Conservation (phyloP, 495 filamentous ascomycete genomes). For the Penicillium diatomitis region DNA sequence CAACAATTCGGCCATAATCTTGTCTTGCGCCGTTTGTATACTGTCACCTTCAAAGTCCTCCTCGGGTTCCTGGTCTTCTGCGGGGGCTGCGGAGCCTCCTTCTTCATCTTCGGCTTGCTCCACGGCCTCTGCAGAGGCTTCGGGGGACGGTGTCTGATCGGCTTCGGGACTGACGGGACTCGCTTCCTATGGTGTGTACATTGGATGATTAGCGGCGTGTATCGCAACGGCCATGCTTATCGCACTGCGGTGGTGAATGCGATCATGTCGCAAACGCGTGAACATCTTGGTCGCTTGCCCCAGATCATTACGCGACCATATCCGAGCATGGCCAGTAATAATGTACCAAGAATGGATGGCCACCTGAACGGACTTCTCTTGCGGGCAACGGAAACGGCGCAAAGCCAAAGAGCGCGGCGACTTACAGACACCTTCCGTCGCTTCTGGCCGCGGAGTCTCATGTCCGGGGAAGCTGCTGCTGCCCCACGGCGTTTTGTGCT, state of each 20-base stretch:
- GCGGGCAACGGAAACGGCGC: neutral
- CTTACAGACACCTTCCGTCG: slow-evolving; percentile 50
- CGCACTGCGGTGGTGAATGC: neutral
- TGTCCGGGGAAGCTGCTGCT: slow-evolving; percentile 27
- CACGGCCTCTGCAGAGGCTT: slow-evolving; percentile 23
- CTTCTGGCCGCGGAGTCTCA: slow-evolving; percentile 46
- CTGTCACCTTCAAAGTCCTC: slow-evolving; percentile 51
- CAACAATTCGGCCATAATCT: slow-evolving; percentile 60
- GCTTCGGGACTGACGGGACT: slow-evolving; percentile 14
- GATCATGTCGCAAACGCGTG: neutral
- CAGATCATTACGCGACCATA: neutral
- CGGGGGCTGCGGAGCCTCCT: slow-evolving; percentile 6
- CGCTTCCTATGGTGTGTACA: slow-evolving; percentile 10
- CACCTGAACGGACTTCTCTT: neutral
- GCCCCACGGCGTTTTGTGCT: slow-evolving; percentile 60
- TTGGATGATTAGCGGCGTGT: neutral
- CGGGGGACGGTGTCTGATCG: slow-evolving; percentile 24
- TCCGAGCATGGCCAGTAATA: too few relatives aligned
- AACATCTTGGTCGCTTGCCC: too few relatives aligned
- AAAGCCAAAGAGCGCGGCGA: slow-evolving; percentile 8
- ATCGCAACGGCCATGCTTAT: neutral
- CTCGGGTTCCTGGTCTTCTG: slow-evolving; percentile 35
- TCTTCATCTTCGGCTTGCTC: slow-evolving; percentile 7
- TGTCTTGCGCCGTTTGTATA: slow-evolving; percentile 75
- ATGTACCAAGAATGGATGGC: neutral